Evolutionary conservation across 1,139 yeast genomes (phyloP), one percentile per base, ranked within the genome.

Genomic region (Geotrichum europaeum): DNA sequence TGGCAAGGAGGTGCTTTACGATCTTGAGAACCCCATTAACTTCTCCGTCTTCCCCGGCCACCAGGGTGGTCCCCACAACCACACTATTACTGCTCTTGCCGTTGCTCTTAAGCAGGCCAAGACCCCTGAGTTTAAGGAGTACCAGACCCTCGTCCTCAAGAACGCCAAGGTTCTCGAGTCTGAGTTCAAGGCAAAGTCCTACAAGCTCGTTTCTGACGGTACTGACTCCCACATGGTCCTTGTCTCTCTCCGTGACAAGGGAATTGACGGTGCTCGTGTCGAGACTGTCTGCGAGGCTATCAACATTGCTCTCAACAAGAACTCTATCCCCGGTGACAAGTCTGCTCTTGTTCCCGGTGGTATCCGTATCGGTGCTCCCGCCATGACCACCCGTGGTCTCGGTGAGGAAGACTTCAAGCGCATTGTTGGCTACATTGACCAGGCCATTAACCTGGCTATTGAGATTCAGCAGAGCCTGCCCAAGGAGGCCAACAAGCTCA

Each of bases 11-110:
- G 81, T 89, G 63, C 79, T 81, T 62, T 92, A 90, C 76, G 97
- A 91, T 65, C 83, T 92, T 72, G 97, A 92, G 73, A 84, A 83
- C 75, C 89, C 87, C 72, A 90, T 92, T 76, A 92, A 92, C 81
- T 92, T 92, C 74, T 89, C 96, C 28, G 97, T 92, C 52, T 92
- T 92, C 89, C 98, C 98, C 68, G 98, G 96, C 63, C 97, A 92
- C 77, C 98, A 92, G 81, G 98, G 98, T 79, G 98, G 98, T 72
- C 98, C 98, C 68, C 97, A 92, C 77, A 92, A 92, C 81, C 97
- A 92, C 78, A 92, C 97, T 69, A 92, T 92, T 72, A 87, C 97
- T 66, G 98, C 97, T 13, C 79, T 92, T 69, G 96, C 97, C 7
- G 96, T 89, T 63, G 97, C 97, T 28, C 83, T 92, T 73, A 90